Conservation (phyloP, 2,329 filamentous ascomycete genomes). For the Monosporascus sp. region DNA sequence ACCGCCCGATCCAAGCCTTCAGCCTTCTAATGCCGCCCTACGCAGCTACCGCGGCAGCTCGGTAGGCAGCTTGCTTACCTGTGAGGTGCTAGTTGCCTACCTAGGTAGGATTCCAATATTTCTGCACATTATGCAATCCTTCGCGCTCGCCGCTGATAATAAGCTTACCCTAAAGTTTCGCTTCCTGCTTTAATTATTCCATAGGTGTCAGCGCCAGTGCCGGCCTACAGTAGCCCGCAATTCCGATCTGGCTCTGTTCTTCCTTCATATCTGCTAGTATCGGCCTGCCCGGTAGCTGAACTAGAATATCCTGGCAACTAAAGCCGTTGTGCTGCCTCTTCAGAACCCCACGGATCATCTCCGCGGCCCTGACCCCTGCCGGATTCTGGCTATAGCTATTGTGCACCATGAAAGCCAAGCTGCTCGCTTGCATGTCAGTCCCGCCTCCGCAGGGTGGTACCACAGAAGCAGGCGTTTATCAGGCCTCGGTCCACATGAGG, state of each 20-base stretch:
- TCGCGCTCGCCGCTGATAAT: not conserved
- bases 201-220: not conserved
- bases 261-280: not conserved
- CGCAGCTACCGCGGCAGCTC: no score
- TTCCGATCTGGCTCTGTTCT: not conserved
- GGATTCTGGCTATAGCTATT: not conserved
- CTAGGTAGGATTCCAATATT: not conserved
- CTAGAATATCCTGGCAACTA: not conserved
- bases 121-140: not conserved
- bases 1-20: conserved; percentile 13
- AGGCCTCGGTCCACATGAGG: not conserved
- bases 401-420: not conserved
- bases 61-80: not conserved
- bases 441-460: not conserved
- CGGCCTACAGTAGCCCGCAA: no score
- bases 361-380: not conserved
- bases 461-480: not conserved
- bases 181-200: not conserved
- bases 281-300: not conserved
- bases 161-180: not conserved
- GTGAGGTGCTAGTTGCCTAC: not conserved
- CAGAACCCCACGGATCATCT: not conserved
- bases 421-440: not conserved
- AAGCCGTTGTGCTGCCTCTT: no score
- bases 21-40: conserved; percentile 3